Percentiles rank a stretch among this genome's conserved stretches.
Conservation (phyloP, 2,329 filamentous ascomycete species). For the Penicillium decumbens region DNA sequence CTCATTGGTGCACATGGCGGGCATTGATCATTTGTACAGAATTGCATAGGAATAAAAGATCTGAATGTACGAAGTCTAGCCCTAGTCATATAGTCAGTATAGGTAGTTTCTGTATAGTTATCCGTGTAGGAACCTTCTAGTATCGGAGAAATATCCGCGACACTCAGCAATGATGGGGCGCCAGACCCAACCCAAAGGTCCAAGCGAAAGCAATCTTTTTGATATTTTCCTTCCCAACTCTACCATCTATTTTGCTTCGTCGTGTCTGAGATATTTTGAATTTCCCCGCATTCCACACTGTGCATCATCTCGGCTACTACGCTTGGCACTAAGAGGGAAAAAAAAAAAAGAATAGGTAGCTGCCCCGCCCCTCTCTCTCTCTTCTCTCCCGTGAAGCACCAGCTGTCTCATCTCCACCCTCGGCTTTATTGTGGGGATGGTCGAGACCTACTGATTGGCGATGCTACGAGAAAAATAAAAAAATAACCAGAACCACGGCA, state of each 20-base stretch:
- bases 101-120: too few relatives aligned
- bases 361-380: slow-evolving; percentile 13
- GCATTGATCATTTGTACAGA: slow-evolving; percentile 25
- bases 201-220: neutral
- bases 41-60: slow-evolving; percentile 25
- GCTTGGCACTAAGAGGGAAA: neutral
- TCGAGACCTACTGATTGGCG: slow-evolving; percentile 26
- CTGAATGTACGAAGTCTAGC: neutral
- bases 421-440: slow-evolving; percentile 24
- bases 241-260: too few relatives aligned
- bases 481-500: slow-evolving; percentile 19
- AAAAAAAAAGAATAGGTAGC: neutral
- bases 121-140: too few relatives aligned
- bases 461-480: slow-evolving; percentile 15
- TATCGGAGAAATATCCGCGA: neutral
- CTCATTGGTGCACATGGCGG: slow-evolving; percentile 24
- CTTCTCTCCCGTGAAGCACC: slow-evolving; percentile 13
- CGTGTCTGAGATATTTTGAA: neutral
- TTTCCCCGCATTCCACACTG: neutral
- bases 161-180: neutral
- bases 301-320: neutral
- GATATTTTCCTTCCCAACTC: too few relatives aligned
- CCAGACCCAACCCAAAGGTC: neutral
- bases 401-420: slow-evolving; percentile 22
- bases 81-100: too few relatives aligned